These are phyloP conservation scores for Flagelloscypha sp. DNA, from an alignment of 768 basidiomycete species.

Conservation along the genomic window DNA sequence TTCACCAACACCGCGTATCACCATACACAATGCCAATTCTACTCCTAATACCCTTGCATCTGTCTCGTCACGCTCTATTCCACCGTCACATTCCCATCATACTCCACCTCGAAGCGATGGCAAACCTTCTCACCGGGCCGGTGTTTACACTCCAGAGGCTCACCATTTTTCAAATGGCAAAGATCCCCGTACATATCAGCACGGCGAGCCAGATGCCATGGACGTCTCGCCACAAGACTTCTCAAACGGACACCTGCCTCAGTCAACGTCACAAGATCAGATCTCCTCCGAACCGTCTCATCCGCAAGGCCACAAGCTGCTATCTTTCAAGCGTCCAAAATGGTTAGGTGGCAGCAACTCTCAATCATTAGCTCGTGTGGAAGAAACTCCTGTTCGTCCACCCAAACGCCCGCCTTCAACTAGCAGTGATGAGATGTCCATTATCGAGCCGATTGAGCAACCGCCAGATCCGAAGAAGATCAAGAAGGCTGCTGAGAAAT, in stretches of 20 bases:
- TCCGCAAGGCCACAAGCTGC: constrained; percentile 42
- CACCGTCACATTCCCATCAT: constrained; percentile 44
- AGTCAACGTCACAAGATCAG: constrained; percentile 44
- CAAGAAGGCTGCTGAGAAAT: constrained; percentile 75
- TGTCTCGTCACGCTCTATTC: constrained; percentile 33
- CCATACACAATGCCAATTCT: constrained; percentile 26
- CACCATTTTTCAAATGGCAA: constrained; percentile 16
- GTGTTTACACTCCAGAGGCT: constrained; percentile 17
- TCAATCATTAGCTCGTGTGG: constrained; percentile 55
- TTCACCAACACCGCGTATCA: constrained; percentile 26
- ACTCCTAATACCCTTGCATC: constrained; percentile 29
- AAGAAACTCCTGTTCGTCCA: constrained; percentile 53
- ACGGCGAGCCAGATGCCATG: constrained; percentile 41
- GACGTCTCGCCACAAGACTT: constrained; percentile 47
- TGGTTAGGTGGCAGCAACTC: constrained; percentile 75
- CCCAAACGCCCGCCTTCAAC: constrained; percentile 76
- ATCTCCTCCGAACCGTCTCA: constrained; percentile 38
- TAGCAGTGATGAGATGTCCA: constrained; percentile 63
- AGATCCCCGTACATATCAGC: constrained; percentile 20
- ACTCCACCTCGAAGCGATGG: constrained; percentile 17
- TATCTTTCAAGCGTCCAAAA: constrained; percentile 58
- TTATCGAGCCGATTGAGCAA: constrained; percentile 27
- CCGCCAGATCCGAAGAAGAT: constrained; percentile 61
- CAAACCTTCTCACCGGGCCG: constrained; percentile 19
- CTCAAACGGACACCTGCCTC: constrained; percentile 30